Percentiles rank a stretch among this genome's conserved stretches.
These are phyloP conservation scores for Agastache rugosa DNA, from an alignment of 257 asterid genomes.

Conservation along the genomic window DNA sequence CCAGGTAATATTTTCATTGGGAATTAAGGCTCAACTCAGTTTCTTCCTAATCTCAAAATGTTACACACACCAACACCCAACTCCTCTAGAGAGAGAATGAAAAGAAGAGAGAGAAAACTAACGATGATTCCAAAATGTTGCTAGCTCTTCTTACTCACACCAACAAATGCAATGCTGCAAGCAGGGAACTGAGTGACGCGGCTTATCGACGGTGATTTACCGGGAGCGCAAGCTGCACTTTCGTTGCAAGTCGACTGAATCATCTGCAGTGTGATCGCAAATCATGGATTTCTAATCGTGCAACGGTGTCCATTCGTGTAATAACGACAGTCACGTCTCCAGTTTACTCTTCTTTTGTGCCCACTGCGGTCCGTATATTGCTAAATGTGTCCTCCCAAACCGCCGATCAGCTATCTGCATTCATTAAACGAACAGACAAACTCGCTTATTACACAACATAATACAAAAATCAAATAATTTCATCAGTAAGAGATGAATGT, in stretches of 20 bases:
- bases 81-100: neutral
- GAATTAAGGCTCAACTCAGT: too few relatives aligned
- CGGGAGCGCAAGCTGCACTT: neutral
- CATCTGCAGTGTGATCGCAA: neutral
- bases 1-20: too few relatives aligned
- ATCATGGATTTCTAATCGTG: constrained; percentile 7
- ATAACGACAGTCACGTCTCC: constrained; percentile 33
- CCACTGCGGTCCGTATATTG: constrained; percentile 96
- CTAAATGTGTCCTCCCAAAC: constrained; percentile 95
- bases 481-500: neutral
- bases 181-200: neutral
- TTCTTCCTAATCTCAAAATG: neutral
- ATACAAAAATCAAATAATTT: neutral
- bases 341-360: constrained; percentile 71
- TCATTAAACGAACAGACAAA: neutral
- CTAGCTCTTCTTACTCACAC: too few relatives aligned
- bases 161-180: too few relatives aligned
- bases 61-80: neutral
- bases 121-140: too few relatives aligned
- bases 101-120: neutral
- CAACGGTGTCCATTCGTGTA: constrained; percentile 6
- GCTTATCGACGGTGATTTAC: constrained; percentile 20
- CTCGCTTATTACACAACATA: neutral
- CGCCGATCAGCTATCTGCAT: constrained; percentile 92
- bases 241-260: neutral